Evolutionary conservation across 192 early-diverging fungal genomes (phyloP), one percentile per base, ranked within the genome.

Genomic region (Coemansia sp.): DNA sequence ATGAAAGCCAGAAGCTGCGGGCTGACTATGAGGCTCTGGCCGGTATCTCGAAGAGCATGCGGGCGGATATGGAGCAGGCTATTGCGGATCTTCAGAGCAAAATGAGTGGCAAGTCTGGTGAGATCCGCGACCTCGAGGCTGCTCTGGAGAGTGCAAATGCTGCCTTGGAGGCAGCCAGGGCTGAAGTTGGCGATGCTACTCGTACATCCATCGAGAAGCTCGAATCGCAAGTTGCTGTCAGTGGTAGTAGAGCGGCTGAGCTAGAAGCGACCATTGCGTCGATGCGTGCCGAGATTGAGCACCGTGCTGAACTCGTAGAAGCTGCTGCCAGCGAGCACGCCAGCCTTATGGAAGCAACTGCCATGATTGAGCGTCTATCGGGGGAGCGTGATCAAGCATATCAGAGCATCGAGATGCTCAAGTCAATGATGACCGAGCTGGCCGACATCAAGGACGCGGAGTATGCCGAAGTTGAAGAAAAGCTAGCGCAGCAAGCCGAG

Each of bases 391-490:
- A 71, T 20, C 57, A 34, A 37, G 71, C 72, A 8, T 63, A 26
- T 2, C 42, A 55, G 11, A 56, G 33, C 31, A 66, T 83, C 3
- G 50, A 53, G 0, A 69, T 69, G 18, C 76, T 83, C 31, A 83
- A 83, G 39, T 40, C 26, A 3, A 78, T 83, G 76, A 78, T 83
- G 80, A 74, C 71, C 1, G 76, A 74, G 58, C 63, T 83, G 7
- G 80, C 80, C 2, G 59, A 63, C 28, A 67, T 68, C 31, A 83
- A 83, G 66, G 58, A 83, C 61, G 62, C 48, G 38, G 75, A 83
- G 23, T 78, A 74, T 28, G 38, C 65, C 9, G 76, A 69, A 13
- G 36, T 74, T 3, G 69, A 74, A 20, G 65, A 66, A 3, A 66
- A 42, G 34, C 56, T 83, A 2, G 57, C 45, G 33, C 51, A 66